Evolutionary conservation across 1,139 yeast genomes (phyloP), one percentile per base, ranked within the genome.

Genomic region (Hansenula lynferdii): DNA sequence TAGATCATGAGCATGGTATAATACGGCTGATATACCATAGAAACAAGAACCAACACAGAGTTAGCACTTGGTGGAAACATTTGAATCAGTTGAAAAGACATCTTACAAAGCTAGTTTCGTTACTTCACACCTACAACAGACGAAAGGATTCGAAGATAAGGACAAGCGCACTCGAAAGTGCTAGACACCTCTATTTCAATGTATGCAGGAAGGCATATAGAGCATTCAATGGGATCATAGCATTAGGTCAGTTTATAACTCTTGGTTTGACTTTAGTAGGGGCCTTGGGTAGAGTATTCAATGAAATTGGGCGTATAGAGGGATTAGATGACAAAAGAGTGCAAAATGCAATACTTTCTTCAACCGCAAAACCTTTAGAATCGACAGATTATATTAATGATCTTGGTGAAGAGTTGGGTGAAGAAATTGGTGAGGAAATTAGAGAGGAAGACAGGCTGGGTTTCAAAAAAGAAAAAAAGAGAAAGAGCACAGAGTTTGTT

Each of bases 221-320:
- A 41, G 75, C 77, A 21, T 84, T 85, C 50, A 79, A 83, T 55
- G 73, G 81, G 1, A 69, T 89, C 0, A 66, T 87, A 8, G 80
- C 85, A 0, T 69, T 84, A 42, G 95, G 92, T 0, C 96, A 89
- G 54, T 89, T 81, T 54, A 69, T 86, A 7, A 72, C 82, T 3
- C 60, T 87, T 12, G 96, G 95, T 1, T 69, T 89, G 45, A 76
- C 85, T 0, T 58, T 87, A 35, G 53, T 86, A 6, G 95, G 85
- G 0, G 42, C 65, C 17, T 48, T 78, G 31, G 71, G 86, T 2
- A 68, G 70, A 42, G 53, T 85, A 4, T 59, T 67, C 45, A n/a
- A 24, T 22, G 42, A 45, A 32, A 18, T 51, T 5, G 25, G 35
- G 2, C 27, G 34, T 14, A 37, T 53, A 9, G 40, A 47, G 4